Evolutionary conservation across 2,329 filamentous ascomycete species (phyloP).

Genomic region (Penicillium sp.): DNA sequence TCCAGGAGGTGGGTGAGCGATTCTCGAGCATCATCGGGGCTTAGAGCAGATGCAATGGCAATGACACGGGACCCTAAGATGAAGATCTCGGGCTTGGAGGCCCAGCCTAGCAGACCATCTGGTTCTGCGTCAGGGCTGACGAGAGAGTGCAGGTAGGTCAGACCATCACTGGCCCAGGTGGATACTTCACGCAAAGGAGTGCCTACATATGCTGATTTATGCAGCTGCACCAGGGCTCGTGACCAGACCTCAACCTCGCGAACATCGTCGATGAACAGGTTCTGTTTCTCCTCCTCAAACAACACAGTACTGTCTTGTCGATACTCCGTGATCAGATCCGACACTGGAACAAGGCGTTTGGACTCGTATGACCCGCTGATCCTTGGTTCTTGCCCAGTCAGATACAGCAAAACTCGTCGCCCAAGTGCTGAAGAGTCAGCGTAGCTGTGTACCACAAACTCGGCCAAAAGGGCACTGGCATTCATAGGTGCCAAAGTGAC

Average conservation of each 20-base stretch:
- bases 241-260: slow-evolving; percentile 73
- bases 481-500: slow-evolving; percentile 51
- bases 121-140: slow-evolving; percentile 30
- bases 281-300: slow-evolving; percentile 89
- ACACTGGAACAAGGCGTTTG: slow-evolving; percentile 23
- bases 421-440: slow-evolving; percentile 33
- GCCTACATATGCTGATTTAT: slow-evolving; percentile 23
- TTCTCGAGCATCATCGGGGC: slow-evolving; percentile 19
- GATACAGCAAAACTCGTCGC: slow-evolving; percentile 39
- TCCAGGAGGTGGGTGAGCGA: slow-evolving; percentile 29
- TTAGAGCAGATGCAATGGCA: slow-evolving; percentile 37
- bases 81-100: slow-evolving; percentile 68
- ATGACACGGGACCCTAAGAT: slow-evolving; percentile 43
- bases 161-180: slow-evolving; percentile 36
- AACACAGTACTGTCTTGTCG: slow-evolving; percentile 53
- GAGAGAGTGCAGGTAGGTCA: slow-evolving; percentile 27
- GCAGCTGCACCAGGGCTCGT: slow-evolving; percentile 46
- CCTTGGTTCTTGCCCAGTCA: slow-evolving; percentile 35
- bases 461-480: slow-evolving; percentile 44
- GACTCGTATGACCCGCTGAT: slow-evolving; percentile 21
- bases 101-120: slow-evolving; percentile 74
- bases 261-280: slow-evolving; percentile 85
- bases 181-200: slow-evolving; percentile 22
- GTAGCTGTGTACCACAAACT: slow-evolving; percentile 40
- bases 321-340: slow-evolving; percentile 33